A percentile compares a stretch with the other conserved stretches of the same genome.
These are phyloP conservation scores for Phytophthora cajani DNA, from an alignment of 352 stramenopile species.

Conservation along the genomic window DNA sequence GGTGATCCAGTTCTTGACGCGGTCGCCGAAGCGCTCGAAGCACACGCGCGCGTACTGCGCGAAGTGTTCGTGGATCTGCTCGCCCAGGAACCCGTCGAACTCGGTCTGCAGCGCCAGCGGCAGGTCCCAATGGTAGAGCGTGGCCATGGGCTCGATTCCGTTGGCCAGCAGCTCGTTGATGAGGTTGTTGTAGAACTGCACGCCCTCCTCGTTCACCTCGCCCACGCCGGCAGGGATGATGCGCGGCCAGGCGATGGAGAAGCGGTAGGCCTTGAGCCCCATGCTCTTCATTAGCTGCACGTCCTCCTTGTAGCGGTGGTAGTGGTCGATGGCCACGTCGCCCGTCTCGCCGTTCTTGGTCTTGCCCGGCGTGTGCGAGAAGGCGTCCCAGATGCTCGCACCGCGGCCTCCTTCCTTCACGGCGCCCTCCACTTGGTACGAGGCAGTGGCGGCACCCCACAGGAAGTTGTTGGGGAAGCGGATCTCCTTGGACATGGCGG, in stretches of 20 bases:
- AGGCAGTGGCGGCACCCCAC: constrained; percentile 88
- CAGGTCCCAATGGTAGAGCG: constrained; percentile 88
- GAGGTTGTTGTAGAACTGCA: constrained; percentile 92
- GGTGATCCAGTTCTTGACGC: constrained; percentile 93
- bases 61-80: constrained; percentile 61
- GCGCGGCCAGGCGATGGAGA: constrained; percentile 92
- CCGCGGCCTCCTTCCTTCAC: constrained; percentile 80
- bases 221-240: constrained; percentile 90
- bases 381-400: constrained; percentile 92
- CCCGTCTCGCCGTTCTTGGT: constrained; percentile 79
- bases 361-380: constrained; percentile 68
- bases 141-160: constrained; percentile 89
- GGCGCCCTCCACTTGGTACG: constrained; percentile 94
- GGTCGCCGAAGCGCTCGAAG: constrained; percentile 91
- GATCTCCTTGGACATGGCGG: constrained; percentile 41
- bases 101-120: constrained; percentile 69
- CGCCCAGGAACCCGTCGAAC: constrained; percentile 67
- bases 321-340: constrained; percentile 92
- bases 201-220: constrained; percentile 81
- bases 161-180: constrained; percentile 86
- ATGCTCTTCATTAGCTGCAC: constrained; percentile 92
- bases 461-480: constrained; percentile 70
- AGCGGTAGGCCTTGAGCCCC: constrained; percentile 90
- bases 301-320: constrained; percentile 89
- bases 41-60: constrained; percentile 85